A percentile compares a stretch with the other conserved stretches of the same genome.
Evolutionary conservation across 2,329 filamentous ascomycete species (phyloP).

Genomic region (Sporothrix phasma): DNA sequence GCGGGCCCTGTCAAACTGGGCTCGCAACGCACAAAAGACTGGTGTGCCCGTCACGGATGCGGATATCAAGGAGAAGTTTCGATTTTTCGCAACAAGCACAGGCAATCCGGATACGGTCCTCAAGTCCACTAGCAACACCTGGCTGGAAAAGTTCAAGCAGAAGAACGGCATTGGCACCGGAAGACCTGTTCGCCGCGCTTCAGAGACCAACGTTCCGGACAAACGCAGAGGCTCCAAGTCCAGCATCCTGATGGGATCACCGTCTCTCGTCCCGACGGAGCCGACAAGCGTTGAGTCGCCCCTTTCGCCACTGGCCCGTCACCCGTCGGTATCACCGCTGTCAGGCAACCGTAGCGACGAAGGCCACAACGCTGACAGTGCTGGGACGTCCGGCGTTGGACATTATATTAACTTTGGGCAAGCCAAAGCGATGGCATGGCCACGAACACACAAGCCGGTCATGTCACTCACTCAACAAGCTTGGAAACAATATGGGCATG

Average conservation of each 20-base stretch:
- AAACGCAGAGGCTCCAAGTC: conserved; percentile 39
- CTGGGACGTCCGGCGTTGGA: not conserved
- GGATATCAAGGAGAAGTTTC: conserved; percentile 76
- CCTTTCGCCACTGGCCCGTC: conserved; percentile 51
- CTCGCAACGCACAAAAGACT: conserved; percentile 67
- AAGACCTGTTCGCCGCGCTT: conserved; percentile 44
- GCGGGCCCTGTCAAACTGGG: conserved; percentile 78
- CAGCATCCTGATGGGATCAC: conserved; percentile 37
- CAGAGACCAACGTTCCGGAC: conserved; percentile 62
- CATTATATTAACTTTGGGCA: not conserved
- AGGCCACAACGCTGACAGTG: conserved; percentile 42
- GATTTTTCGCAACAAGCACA: conserved; percentile 66
- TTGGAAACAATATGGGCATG: conserved; percentile 5
- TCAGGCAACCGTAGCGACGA: conserved; percentile 63
- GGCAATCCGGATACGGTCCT: conserved; percentile 59
- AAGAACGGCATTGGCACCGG: conserved; percentile 55
- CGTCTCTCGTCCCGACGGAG: conserved; percentile 34
- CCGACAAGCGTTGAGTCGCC: conserved; percentile 59
- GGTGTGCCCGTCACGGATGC: conserved; percentile 66
- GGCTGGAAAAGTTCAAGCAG: conserved; percentile 93
- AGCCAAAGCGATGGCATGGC: not conserved
- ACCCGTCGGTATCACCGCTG: conserved; percentile 58
- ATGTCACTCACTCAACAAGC: not conserved
- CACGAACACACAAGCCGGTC: not conserved
- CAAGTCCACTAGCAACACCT: conserved; percentile 61